phyloP scores from a whole-genome alignment of 345 rosid genomes.

The Boechera divaricarpa region DNA sequence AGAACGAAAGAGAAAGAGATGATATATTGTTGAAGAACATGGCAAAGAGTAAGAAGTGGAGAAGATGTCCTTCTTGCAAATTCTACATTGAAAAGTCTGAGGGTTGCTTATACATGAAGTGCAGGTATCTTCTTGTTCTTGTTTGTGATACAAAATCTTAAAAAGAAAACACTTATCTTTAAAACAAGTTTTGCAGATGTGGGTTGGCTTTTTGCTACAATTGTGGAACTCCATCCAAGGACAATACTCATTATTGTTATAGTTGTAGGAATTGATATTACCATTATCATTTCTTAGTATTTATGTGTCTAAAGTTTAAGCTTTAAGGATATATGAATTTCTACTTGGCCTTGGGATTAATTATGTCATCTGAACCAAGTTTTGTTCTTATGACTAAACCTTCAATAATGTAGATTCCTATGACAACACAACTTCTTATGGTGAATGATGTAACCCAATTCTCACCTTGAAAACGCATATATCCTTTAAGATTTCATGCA shows the following conservation, averaged over 20 bases:
- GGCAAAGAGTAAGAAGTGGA: conserved; percentile 54
- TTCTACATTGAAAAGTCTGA: conserved; percentile 50
- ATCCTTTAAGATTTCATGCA: not conserved
- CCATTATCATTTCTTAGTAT: not conserved
- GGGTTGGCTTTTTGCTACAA: conserved; percentile 56
- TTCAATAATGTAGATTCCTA: too few species aligned
- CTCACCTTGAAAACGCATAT: not conserved
- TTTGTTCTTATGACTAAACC: not conserved
- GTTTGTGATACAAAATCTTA: not conserved
- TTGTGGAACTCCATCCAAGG: conserved; percentile 41
- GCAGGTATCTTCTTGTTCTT: conserved; percentile 49
- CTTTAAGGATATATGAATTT: conserved; percentile 1
- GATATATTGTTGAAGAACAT: conserved; percentile 55
- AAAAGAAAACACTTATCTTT: not conserved
- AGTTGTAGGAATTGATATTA: conserved; percentile 21
- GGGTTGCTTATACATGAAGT: conserved; percentile 56
- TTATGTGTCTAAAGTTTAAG: not conserved
- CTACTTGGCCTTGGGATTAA: not conserved
- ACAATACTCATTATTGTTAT: conserved; percentile 19
- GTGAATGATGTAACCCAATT: not conserved
- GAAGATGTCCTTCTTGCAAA: conserved; percentile 55
- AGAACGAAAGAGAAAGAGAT: conserved; percentile 51
- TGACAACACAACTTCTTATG: not conserved
- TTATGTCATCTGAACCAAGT: not conserved
- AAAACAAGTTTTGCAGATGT: conserved; percentile 44